Base-by-base conservation (phyloP, 176 grass and related monocot genomes). In the Zea luxurians region DNA sequence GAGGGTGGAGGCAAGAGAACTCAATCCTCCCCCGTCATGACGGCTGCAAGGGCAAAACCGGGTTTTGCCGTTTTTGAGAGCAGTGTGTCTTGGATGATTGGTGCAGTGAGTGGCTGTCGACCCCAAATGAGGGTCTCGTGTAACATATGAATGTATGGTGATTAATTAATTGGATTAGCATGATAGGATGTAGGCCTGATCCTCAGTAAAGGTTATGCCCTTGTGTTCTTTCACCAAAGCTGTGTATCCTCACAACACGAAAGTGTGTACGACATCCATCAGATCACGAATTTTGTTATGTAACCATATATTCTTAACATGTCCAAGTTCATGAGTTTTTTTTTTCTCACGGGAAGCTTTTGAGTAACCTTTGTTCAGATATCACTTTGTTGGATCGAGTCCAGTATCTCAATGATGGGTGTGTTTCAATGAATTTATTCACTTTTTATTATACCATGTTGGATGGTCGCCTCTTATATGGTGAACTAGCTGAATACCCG, bases 141-240 rank as follows among this genome's bases (percentile, higher is more conserved):
- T 91, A 91, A 87, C 69, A 69, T 91, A 90, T 64, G 71, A 77
- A 55, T 80, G 67, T 64, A 69, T 78, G 78, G 11, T 78, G 46
- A 80, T 87, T 77, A 44, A 83, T 87, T 82, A 77, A 78, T 87
- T 84, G 85, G 66, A 73, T 84, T 91, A 87, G 63, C n/a, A 8
- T 49, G 77, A 55, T 81, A 87, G 85, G 81, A 77, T 78, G 66
- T 84, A 91, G 71, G 81, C 2, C 66, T 76, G 85, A 62, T 65
- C 17, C 27, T 27, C 27, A 27, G 27, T 27, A 27, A 27, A 27
- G 27, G 6, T 65, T 53, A 61, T 41, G 62, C 53, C 71, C 68
- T 73, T 76, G 81, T 87, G 81, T 86, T 80, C 48, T 67, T 85
- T 85, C 60, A 78, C 58, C 59, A 46, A 52, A 64, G 60, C 4